phyloP scores from a whole-genome alignment of 352 stramenopile species.

The Phytophthora fragariae region DNA sequence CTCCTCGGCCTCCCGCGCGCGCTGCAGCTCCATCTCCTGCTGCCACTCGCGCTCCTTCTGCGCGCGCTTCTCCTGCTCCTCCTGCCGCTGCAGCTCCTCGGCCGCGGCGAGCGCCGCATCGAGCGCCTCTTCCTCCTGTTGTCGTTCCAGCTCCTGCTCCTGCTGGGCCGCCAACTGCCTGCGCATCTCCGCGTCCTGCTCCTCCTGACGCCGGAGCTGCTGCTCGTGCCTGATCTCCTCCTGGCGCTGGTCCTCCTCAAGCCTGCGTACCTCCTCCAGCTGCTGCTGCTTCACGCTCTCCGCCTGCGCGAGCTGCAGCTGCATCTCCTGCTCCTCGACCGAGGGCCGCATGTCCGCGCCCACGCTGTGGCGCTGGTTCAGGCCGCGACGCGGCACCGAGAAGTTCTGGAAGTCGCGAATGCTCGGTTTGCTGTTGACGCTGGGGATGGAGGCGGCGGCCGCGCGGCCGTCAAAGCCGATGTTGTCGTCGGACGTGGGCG shows the following conservation, averaged over 20 bases:
- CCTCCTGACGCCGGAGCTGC: conserved; percentile 12
- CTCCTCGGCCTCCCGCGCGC: conserved; percentile 34
- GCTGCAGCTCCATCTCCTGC: conserved; percentile 34
- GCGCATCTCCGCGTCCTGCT: conserved; percentile 34
- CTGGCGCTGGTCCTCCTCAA: conserved; percentile 26
- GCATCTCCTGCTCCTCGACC: conserved; percentile 38
- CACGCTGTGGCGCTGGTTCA: conserved; percentile 54
- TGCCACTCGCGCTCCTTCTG: conserved; percentile 34
- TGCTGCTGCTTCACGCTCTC: conserved; percentile 37
- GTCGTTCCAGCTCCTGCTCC: conserved; percentile 18
- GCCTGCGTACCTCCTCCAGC: conserved; percentile 28
- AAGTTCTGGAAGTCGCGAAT: conserved; percentile 90
- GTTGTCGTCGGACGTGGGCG: conserved; percentile 15
- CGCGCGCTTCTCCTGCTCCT: conserved; percentile 40
- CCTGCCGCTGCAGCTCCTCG: conserved; percentile 39
- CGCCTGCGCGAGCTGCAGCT: conserved; percentile 22
- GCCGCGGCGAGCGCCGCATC: conserved; percentile 27
- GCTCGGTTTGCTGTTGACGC: conserved; percentile 30
- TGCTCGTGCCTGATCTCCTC: conserved; percentile 21
- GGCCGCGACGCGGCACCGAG: conserved; percentile 48
- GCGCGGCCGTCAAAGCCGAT: too few species aligned
- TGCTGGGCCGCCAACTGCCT: conserved; percentile 33
- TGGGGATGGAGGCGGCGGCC: too few species aligned
- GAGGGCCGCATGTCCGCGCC: conserved; percentile 49
- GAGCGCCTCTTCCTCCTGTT: conserved; percentile 19